Evolutionary conservation across 495 filamentous ascomycete species (phyloP).

Genomic region (Neurospora sp.): DNA sequence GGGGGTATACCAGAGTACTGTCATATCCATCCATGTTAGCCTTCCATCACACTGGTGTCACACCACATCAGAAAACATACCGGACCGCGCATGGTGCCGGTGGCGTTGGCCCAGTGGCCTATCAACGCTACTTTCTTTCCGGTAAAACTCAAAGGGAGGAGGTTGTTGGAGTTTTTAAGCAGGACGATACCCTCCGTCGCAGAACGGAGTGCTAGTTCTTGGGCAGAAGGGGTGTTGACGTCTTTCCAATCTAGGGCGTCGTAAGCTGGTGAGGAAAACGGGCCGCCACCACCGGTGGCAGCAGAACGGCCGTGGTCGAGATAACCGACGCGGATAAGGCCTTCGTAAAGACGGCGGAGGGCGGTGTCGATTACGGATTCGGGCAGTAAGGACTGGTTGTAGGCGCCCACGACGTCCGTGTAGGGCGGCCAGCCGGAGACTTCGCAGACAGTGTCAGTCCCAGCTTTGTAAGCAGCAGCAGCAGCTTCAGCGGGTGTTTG

Average conservation of each 20-base stretch:
- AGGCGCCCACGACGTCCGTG: constrained; percentile 22
- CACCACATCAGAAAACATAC: too few relatives aligned
- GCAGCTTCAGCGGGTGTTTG: constrained; percentile 23
- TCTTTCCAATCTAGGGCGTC: constrained; percentile 21
- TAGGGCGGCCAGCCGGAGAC: constrained; percentile 13
- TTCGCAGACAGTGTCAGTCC: constrained; percentile 29
- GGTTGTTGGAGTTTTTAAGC: constrained; percentile 22
- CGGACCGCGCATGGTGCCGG: constrained; percentile 25
- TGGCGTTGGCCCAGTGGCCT: constrained; percentile 25
- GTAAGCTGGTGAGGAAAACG: constrained; percentile 16
- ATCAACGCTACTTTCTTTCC: constrained; percentile 22
- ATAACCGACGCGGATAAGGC: constrained; percentile 26
- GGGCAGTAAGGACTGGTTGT: constrained; percentile 21
- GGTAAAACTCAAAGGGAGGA: constrained; percentile 17
- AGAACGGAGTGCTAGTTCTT: constrained; percentile 23
- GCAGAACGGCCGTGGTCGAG: constrained; percentile 14
- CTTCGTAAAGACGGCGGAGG: constrained; percentile 24
- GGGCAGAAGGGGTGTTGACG: constrained; percentile 21
- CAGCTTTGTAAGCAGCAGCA: constrained; percentile 24
- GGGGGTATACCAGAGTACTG: constrained; percentile 25
- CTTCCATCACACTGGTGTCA: too few relatives aligned
- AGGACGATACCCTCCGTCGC: constrained; percentile 24
- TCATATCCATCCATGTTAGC: too few relatives aligned
- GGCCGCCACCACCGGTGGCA: not conserved
- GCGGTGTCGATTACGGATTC: constrained; percentile 27